A percentile compares a stretch with the other conserved stretches of the same genome.
Conservation (phyloP, 2,329 filamentous ascomycete species). For the Cladosporium sp. region DNA sequence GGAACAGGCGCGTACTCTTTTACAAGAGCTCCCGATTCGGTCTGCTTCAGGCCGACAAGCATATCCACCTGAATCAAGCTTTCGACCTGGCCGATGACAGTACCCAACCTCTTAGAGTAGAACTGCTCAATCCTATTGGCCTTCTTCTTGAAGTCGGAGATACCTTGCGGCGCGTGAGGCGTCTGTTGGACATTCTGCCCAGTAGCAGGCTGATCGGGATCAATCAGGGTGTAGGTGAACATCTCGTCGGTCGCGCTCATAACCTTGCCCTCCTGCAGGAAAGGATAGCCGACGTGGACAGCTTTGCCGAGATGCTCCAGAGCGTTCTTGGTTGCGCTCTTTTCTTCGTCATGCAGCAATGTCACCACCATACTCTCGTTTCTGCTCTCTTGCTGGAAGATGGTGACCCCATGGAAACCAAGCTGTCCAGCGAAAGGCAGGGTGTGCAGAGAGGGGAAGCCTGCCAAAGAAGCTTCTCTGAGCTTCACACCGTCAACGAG, state of each 20-base stretch:
- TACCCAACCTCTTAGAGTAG: slow-evolving; percentile 87
- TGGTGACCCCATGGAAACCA: slow-evolving; percentile 82
- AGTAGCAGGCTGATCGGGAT: slow-evolving; percentile 36
- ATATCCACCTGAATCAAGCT: slow-evolving; percentile 88
- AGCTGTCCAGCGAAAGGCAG: slow-evolving; percentile 75
- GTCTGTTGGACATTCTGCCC: slow-evolving; percentile 54
- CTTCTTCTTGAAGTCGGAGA: slow-evolving; percentile 78
- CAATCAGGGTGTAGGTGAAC: slow-evolving; percentile 73
- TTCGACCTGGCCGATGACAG: slow-evolving; percentile 80
- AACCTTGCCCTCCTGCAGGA: slow-evolving; percentile 88
- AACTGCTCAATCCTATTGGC: slow-evolving; percentile 74
- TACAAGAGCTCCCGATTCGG: slow-evolving; percentile 79
- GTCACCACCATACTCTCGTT: slow-evolving; percentile 96
- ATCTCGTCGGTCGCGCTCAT: slow-evolving; percentile 85
- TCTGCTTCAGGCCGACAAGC: slow-evolving; percentile 84
- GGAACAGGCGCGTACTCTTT: slow-evolving; percentile 88
- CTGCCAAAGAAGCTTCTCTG: slow-evolving; percentile 76
- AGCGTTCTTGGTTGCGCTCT: slow-evolving; percentile 64
- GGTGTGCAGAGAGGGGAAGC: slow-evolving; percentile 85
- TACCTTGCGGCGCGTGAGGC: slow-evolving; percentile 69
- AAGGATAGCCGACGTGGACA: slow-evolving; percentile 90
- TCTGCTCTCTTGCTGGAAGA: slow-evolving; percentile 91
- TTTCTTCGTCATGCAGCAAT: slow-evolving; percentile 65
- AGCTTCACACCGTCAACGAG: slow-evolving; percentile 78
- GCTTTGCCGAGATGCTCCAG: slow-evolving; percentile 75